Conservation (phyloP, 2,329 filamentous ascomycete genomes). For the Immersiporthe knoxdaviesiana region DNA sequence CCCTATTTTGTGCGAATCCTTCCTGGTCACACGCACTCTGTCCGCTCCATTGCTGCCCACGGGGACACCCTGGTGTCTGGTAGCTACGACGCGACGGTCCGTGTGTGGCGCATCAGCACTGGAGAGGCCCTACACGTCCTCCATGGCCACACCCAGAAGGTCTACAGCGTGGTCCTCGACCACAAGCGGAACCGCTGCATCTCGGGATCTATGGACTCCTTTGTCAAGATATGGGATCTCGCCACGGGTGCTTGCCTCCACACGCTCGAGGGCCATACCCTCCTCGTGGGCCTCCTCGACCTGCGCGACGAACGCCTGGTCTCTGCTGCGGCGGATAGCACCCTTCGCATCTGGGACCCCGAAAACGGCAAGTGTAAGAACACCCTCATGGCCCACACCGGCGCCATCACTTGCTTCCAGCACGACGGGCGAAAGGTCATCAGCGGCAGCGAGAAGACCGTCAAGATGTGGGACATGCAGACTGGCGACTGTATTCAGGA, state of each 20-base stretch:
- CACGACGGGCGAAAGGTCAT: slow-evolving; percentile 97
- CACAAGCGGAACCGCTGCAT: slow-evolving; percentile 92
- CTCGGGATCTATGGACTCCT: slow-evolving; percentile 96
- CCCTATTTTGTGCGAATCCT: slow-evolving; percentile 92
- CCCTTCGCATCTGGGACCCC: slow-evolving; percentile 94
- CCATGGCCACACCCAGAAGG: slow-evolving; percentile 86
- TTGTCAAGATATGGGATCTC: slow-evolving; percentile 97
- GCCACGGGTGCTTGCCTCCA: slow-evolving; percentile 82
- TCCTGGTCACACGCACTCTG: slow-evolving; percentile 86
- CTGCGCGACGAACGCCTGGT: slow-evolving; percentile 88
- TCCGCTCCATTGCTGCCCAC: slow-evolving; percentile 92
- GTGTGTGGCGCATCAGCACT: slow-evolving; percentile 97
- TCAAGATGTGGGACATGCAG: slow-evolving; percentile 98
- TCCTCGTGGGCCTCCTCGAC: slow-evolving; percentile 89
- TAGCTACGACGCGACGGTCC: slow-evolving; percentile 92
- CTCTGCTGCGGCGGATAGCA: slow-evolving; percentile 93
- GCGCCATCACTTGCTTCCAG: slow-evolving; percentile 98
- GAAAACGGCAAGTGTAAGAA: slow-evolving; percentile 89
- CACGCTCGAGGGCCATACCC: slow-evolving; percentile 89
- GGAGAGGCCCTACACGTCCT: slow-evolving; percentile 85
- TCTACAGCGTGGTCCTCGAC: slow-evolving; percentile 96
- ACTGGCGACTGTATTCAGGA: slow-evolving; percentile 93
- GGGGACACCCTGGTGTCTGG: slow-evolving; percentile 96
- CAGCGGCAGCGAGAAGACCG: slow-evolving; percentile 88
- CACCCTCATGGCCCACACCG: slow-evolving; percentile 89